phyloP scores from a whole-genome alignment of 345 rosid genomes.

The Salix koriyanagi region DNA sequence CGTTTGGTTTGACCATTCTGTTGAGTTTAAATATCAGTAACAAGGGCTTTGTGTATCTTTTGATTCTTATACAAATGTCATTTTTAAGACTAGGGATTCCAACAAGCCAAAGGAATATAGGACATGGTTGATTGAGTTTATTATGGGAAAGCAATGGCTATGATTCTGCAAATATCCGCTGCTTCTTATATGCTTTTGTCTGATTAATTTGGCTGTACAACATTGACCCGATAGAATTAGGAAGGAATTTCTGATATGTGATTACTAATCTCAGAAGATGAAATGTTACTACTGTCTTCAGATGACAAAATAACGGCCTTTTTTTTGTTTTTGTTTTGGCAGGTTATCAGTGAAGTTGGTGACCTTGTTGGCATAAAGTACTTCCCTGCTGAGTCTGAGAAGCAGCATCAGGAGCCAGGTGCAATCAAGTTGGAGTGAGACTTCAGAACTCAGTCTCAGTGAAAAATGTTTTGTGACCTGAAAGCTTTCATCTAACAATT shows the following conservation, averaged over 20 bases:
- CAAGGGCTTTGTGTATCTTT: neutral
- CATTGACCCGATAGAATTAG: neutral
- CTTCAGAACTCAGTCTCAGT: neutral
- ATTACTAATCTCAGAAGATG: neutral
- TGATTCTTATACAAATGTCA: neutral
- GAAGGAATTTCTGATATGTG: neutral
- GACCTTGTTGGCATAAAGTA: slow-evolving; percentile 79
- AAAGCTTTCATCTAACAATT: neutral
- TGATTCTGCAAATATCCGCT: neutral
- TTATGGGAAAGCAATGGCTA: neutral
- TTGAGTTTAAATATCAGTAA: neutral
- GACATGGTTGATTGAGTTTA: neutral
- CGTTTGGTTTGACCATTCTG: neutral
- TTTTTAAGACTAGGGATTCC: neutral
- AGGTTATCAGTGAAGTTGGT: slow-evolving; percentile 77
- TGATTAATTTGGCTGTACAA: neutral
- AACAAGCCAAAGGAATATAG: neutral
- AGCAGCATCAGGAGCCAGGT: slow-evolving; percentile 33
- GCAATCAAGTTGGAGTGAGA: slow-evolving; percentile 16
- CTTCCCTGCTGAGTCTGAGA: slow-evolving; percentile 69
- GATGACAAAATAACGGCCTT: neutral
- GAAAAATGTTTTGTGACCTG: neutral
- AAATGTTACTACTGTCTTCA: neutral
- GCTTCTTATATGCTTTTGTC: neutral
- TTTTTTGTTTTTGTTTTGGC: slow-evolving; percentile 5